Conservation (phyloP, 2,329 filamentous ascomycete genomes). For the Epichloe sibirici region DNA sequence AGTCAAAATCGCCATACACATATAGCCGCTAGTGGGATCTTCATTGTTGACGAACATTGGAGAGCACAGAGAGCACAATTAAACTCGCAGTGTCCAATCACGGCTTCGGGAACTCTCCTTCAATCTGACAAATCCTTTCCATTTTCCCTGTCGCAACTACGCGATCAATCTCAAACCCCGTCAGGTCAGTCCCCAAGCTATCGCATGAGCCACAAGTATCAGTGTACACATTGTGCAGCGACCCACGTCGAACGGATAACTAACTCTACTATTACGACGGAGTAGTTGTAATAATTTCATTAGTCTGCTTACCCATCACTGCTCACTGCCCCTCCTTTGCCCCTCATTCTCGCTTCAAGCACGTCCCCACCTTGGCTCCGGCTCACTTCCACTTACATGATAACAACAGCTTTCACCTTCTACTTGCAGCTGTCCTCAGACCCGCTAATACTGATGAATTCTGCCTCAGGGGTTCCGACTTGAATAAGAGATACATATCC, state of each 20-base stretch:
- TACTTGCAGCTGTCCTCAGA: constrained; percentile 1
- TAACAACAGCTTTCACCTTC: constrained; percentile 4
- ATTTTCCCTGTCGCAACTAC: too few relatives aligned
- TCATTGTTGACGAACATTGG: neutral
- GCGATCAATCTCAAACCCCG: too few relatives aligned
- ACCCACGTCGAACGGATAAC: too few relatives aligned
- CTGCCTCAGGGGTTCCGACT: neutral
- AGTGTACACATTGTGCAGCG: too few relatives aligned
- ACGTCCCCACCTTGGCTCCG: neutral
- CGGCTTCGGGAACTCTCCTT: too few relatives aligned
- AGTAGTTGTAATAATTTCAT: too few relatives aligned
- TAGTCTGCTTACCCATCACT: neutral
- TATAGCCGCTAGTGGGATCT: neutral
- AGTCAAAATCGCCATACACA: neutral
- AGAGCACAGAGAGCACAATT: too few relatives aligned
- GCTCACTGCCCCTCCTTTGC: neutral
- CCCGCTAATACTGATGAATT: constrained; percentile 1
- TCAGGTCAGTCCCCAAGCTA: too few relatives aligned
- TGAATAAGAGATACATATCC: constrained; percentile 1
- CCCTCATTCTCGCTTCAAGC: neutral
- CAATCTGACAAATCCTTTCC: too few relatives aligned
- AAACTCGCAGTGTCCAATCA: too few relatives aligned
- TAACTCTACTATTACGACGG: too few relatives aligned
- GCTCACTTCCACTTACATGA: neutral
- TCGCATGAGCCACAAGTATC: too few relatives aligned